Conservation (phyloP, 1,284 basidiomycete species). For the Butyriboletus appendiculatus region DNA sequence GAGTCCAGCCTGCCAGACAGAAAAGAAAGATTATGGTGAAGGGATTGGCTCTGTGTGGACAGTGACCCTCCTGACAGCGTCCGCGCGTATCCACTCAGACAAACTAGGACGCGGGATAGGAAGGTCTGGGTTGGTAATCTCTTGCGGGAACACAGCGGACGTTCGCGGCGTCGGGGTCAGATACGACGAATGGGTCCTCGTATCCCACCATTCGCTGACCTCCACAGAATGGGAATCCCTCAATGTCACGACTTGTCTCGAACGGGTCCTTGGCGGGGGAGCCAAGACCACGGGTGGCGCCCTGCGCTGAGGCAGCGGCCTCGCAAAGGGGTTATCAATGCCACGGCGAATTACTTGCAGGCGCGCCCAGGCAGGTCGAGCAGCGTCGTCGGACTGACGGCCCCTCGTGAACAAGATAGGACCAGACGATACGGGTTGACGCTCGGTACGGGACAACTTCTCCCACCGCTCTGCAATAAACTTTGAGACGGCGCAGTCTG, state of each 20-base stretch:
- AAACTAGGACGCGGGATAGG: conserved; percentile 53
- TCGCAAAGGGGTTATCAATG: conserved; percentile 45
- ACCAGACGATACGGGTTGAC: conserved; percentile 15
- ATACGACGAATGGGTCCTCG: background rate
- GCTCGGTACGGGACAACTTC: conserved; percentile 23
- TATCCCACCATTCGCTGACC: conserved; percentile 1
- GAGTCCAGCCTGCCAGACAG: conserved; percentile 4
- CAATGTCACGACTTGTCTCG: conserved; percentile 4
- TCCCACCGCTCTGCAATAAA: conserved; percentile 36
- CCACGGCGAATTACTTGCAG: conserved; percentile 48
- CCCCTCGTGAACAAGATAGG: conserved; percentile 20
- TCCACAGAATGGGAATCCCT: conserved; percentile 4
- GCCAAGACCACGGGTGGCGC: conserved; percentile 3
- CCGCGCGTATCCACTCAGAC: conserved; percentile 60
- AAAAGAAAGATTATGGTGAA: conserved; percentile 8
- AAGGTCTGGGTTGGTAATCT: conserved; percentile 49
- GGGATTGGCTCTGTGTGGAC: conserved; percentile 16
- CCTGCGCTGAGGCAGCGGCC: conserved; percentile 8
- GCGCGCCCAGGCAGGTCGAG: conserved; percentile 49
- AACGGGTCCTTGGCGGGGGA: conserved; percentile 22
- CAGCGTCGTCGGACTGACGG: conserved; percentile 23
- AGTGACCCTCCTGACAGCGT: conserved; percentile 32
- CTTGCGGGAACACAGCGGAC: conserved; percentile 40
- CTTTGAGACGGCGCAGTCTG: conserved; percentile 28
- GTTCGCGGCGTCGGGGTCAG: conserved; percentile 6